phyloP scores from a whole-genome alignment of 805 yeast species.

The Pichia insulana region DNA sequence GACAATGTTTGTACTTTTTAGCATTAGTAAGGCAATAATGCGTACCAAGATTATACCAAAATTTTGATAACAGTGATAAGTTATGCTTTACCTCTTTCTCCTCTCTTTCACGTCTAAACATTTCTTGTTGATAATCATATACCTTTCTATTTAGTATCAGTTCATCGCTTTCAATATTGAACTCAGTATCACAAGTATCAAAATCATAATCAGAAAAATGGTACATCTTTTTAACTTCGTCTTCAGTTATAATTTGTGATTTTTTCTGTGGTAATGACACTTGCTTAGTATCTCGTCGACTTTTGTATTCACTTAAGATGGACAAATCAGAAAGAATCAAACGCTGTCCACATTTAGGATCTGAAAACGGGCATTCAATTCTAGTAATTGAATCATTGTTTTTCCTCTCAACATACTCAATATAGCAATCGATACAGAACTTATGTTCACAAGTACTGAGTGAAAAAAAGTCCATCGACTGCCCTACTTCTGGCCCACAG shows the following conservation, averaged over 20 bases:
- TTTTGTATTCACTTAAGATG: constrained; percentile 18
- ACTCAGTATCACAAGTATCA: constrained; percentile 6
- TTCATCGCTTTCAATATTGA: not conserved
- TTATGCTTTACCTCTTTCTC: constrained; percentile 19
- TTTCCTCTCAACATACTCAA: constrained; percentile 44
- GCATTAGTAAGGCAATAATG: constrained; percentile 44
- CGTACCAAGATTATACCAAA: constrained; percentile 36
- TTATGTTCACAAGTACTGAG: constrained; percentile 58
- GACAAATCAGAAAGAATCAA: constrained; percentile 37
- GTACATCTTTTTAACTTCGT: constrained; percentile 17
- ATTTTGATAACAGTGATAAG: constrained; percentile 27
- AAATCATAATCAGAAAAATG: constrained; percentile 5
- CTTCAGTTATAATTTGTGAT: constrained; percentile 11
- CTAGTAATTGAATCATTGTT: constrained; percentile 33
- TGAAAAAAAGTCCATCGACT: constrained; percentile 33
- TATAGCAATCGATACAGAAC: constrained; percentile 64
- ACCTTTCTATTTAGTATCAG: not conserved
- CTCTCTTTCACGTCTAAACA: constrained; percentile 14
- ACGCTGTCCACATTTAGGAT: constrained; percentile 39
- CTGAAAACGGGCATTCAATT: constrained; percentile 52
- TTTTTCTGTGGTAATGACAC: not conserved
- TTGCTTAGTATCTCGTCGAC: constrained; percentile 1
- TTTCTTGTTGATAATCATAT: constrained; percentile 20
- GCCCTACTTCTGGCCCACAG: constrained; percentile 34
- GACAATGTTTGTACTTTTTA: constrained; percentile 62